A percentile compares a stretch with the other conserved stretches of the same genome.
Conservation (phyloP, 1,139 yeast species). For the Scheffersomyces parashehatae region DNA sequence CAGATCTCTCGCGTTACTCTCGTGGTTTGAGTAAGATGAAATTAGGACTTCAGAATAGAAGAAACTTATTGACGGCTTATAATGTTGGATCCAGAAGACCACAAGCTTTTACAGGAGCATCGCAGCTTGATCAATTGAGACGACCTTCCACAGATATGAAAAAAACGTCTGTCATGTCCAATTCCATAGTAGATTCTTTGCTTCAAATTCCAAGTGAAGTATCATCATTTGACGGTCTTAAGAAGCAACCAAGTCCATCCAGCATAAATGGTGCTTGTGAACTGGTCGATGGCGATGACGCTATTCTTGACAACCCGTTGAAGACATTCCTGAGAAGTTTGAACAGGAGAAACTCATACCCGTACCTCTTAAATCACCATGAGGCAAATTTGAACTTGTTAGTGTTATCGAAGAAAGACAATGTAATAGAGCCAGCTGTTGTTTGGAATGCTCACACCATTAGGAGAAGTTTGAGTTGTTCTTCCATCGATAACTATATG, state of each 20-base stretch:
- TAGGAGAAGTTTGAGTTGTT: slow-evolving; percentile 40
- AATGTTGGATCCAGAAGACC: neutral
- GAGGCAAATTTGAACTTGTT: slow-evolving; percentile 35
- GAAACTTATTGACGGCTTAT: slow-evolving; percentile 10
- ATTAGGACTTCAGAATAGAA: slow-evolving; percentile 34
- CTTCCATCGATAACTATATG: slow-evolving; percentile 42
- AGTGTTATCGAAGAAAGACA: slow-evolving; percentile 19
- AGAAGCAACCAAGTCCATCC: neutral
- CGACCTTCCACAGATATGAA: neutral
- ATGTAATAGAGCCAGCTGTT: neutral
- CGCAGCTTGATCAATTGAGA: too few species aligned
- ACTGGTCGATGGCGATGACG: neutral
- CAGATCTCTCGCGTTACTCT: slow-evolving; percentile 31
- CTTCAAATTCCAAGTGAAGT: slow-evolving; percentile 15
- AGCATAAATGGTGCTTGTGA: neutral
- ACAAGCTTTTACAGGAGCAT: too few species aligned
- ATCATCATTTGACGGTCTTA: too few species aligned
- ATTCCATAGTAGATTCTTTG: slow-evolving; percentile 11
- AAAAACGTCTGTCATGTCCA: slow-evolving; percentile 1
- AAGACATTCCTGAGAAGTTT: slow-evolving; percentile 24
- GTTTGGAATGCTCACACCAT: slow-evolving; percentile 1
- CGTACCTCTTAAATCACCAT: slow-evolving; percentile 22
- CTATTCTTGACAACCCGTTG: slow-evolving; percentile 8
- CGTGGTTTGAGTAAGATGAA: slow-evolving; percentile 40
- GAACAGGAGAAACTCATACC: slow-evolving; percentile 49